Conservation (phyloP, 306 rosid genomes). For the Begonia fuchsioides region DNA sequence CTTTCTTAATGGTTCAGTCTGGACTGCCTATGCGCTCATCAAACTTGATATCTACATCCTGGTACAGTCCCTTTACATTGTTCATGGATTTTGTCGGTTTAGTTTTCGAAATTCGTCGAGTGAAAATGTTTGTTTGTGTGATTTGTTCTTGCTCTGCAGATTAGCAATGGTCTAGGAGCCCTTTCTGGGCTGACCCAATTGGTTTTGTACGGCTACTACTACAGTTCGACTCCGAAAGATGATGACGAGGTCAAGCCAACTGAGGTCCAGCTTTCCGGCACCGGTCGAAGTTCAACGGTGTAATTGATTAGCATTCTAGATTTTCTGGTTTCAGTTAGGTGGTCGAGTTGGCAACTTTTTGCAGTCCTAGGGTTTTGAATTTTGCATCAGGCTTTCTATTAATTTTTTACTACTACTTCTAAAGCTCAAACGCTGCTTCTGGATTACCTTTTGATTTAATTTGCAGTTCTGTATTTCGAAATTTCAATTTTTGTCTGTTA, state of each 20-base stretch:
- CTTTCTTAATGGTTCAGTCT: conserved; percentile 43
- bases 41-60: conserved; percentile 38
- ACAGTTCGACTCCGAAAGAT: conserved; percentile 1
- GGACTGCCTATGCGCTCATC: conserved; percentile 75
- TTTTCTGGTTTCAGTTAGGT: too few species aligned
- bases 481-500: too few species aligned
- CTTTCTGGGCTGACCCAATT: conserved; percentile 41
- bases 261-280: conserved; percentile 24
- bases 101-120: not conserved
- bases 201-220: conserved; percentile 26
- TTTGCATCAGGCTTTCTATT: too few species aligned
- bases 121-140: not conserved
- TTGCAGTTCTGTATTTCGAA: too few species aligned
- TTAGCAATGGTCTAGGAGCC: conserved; percentile 56
- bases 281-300: too few species aligned
- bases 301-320: too few species aligned
- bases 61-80: conserved; percentile 13
- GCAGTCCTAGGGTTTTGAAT: too few species aligned
- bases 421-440: too few species aligned
- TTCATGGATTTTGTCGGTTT: not conserved
- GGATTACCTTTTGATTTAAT: too few species aligned
- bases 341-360: too few species aligned
- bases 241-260: conserved; percentile 9
- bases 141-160: conserved; percentile 21
- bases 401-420: too few species aligned